Evolutionary conservation across 2,329 filamentous ascomycete genomes (phyloP).

Genomic region (Simplicillium sp.): DNA sequence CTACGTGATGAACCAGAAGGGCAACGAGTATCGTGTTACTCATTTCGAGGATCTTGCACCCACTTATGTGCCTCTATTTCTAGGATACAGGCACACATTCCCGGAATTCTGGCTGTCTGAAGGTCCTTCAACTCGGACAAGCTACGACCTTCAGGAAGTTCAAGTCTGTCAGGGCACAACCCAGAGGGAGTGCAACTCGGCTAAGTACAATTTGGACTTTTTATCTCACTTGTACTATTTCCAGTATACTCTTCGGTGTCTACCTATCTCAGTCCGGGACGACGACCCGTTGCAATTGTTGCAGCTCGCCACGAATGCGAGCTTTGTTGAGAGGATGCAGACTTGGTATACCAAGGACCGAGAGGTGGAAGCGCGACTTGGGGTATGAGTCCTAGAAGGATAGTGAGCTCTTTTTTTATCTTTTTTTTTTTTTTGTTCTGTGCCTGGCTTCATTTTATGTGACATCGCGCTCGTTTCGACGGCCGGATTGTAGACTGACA

Average conservation of each 20-base stretch:
- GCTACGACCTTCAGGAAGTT: slow-evolving; percentile 30
- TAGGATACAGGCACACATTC: slow-evolving; percentile 56
- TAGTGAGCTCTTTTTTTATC: no score
- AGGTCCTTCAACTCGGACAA: slow-evolving; percentile 19
- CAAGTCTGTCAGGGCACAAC: slow-evolving; percentile 37
- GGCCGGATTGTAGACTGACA: no score
- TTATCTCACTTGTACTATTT: slow-evolving; percentile 41
- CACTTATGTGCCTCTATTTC: slow-evolving; percentile 49
- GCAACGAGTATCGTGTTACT: slow-evolving; percentile 53
- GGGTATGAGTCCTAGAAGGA: no score
- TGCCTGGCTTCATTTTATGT: no score
- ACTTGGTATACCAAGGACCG: no score
- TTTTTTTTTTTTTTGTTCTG: no score
- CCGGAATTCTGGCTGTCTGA: slow-evolving; percentile 58
- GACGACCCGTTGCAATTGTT: no score
- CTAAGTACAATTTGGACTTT: slow-evolving; percentile 32
- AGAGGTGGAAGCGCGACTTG: no score
- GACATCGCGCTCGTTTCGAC: no score
- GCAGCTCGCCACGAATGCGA: no score
- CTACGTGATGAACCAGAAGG: slow-evolving; percentile 43
- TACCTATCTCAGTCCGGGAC: slow-evolving; percentile 5
- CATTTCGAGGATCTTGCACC: slow-evolving; percentile 60
- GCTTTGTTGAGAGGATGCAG: no score
- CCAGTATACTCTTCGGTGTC: slow-evolving; percentile 30
- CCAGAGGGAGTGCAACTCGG: slow-evolving; percentile 40